Evolutionary conservation across 2,329 filamentous ascomycete species (phyloP).

Genomic region (Fragosphaeria purpurea): DNA sequence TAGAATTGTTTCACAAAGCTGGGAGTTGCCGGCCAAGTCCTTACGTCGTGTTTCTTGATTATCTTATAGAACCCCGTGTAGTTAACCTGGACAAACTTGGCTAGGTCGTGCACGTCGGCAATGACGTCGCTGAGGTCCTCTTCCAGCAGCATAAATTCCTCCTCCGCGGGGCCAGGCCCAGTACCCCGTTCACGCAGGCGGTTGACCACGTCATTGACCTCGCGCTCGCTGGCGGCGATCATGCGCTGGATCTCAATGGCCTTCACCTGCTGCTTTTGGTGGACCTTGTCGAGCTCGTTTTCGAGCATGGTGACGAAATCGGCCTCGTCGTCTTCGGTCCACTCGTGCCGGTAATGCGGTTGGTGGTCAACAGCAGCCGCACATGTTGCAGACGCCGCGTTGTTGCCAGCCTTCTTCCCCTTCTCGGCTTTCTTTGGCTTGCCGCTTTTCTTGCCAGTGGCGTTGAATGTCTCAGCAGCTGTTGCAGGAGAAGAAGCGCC

Average conservation of each 20-base stretch:
- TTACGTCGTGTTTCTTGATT: conserved; percentile 96
- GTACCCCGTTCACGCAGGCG: conserved; percentile 56
- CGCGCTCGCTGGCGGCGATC: conserved; percentile 77
- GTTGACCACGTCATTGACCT: conserved; percentile 79
- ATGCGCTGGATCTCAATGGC: conserved; percentile 88
- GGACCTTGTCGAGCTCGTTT: conserved; percentile 91
- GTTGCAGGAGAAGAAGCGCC: too few species aligned
- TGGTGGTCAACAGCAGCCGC: conserved; percentile 19
- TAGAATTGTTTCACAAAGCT: too few species aligned
- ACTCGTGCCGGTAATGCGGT: conserved; percentile 42
- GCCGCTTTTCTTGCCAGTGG: conserved; percentile 9
- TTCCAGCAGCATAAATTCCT: conserved; percentile 89
- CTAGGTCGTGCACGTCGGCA: conserved; percentile 93
- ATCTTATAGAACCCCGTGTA: conserved; percentile 99
- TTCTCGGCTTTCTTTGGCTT: conserved; percentile 20
- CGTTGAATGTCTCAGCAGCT: not conserved
- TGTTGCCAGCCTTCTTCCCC: conserved; percentile 16
- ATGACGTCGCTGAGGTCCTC: conserved; percentile 96
- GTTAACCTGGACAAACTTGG: conserved; percentile 96
- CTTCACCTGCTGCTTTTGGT: conserved; percentile 95
- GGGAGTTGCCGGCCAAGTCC: conserved; percentile 21
- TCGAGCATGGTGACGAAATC: conserved; percentile 81
- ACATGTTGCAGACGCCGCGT: too few species aligned
- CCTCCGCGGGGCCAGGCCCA: conserved; percentile 60
- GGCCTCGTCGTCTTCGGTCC: conserved; percentile 88